Evolutionary conservation across 371 early-diverging fungal species (phyloP).

Genomic region (Amoeboaphelidium protococcarum): DNA sequence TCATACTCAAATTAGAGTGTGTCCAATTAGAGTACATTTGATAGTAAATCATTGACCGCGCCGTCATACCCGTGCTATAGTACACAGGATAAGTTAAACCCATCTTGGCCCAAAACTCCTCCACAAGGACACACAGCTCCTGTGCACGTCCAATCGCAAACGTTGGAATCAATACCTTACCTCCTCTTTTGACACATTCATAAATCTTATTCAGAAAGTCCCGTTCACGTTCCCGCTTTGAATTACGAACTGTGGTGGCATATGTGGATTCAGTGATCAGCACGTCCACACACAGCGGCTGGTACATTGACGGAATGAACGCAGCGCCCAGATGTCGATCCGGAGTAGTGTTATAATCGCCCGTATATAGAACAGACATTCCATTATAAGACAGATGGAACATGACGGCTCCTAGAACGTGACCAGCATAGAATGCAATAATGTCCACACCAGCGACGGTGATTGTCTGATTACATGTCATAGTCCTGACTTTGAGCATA

Average conservation of each 20-base stretch:
- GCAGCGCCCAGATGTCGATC: slow-evolving; percentile 85
- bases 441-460: slow-evolving; percentile 26
- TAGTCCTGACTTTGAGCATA: slow-evolving; percentile 68
- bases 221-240: slow-evolving; percentile 66
- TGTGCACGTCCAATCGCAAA: slow-evolving; percentile 92
- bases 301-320: slow-evolving; percentile 84
- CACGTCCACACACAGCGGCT: no score
- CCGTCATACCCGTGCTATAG: slow-evolving; percentile 75
- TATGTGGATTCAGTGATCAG: slow-evolving; percentile 90
- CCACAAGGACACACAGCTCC: slow-evolving; percentile 78
- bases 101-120: slow-evolving; percentile 86
- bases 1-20: slow-evolving; percentile 63
- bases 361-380: slow-evolving; percentile 57
- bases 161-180: slow-evolving; percentile 82
- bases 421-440: slow-evolving; percentile 91
- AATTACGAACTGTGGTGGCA: slow-evolving; percentile 79
- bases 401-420: slow-evolving; percentile 94
- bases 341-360: slow-evolving; percentile 93
- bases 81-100: slow-evolving; percentile 62
- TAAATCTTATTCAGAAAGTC: slow-evolving; percentile 76
- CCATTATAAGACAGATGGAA: slow-evolving; percentile 33
- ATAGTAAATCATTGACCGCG: slow-evolving; percentile 78
- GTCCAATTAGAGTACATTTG: slow-evolving; percentile 85
- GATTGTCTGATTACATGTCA: slow-evolving; percentile 67
- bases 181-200: slow-evolving; percentile 53